Evolutionary conservation across 495 filamentous ascomycete species (phyloP), one percentile per base, ranked within the genome.

Genomic region (Penicillium ochrochloron): DNA sequence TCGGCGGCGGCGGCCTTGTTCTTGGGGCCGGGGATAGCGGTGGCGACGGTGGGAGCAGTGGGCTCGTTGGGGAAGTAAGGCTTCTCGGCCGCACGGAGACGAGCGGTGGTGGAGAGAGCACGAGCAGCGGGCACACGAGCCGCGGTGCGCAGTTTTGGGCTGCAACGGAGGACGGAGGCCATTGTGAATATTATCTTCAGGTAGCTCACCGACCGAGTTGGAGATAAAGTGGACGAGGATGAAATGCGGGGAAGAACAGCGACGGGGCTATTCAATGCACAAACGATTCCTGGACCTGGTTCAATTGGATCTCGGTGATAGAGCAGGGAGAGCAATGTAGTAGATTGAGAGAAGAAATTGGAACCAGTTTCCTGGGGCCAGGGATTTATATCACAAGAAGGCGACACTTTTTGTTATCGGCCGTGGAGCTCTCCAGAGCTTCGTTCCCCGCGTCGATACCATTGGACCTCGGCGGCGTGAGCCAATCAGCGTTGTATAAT

Each of bases 11-110:
- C 86, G 59, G 85, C 84, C 81, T 85, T 81, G 76, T 85, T 88
- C 79, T 88, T 83, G 52, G 94, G 93, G 3, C 94, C 95, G 15
- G 94, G 94, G 67, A 98, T 93, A 37, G 85, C 79, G 8, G 91
- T 96, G 75, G 85, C 86, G 64, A 97, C 76, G 12, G 78, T 81
- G 34, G 94, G 94, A 25, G 82, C 86, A 42, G 81, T 62, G n/a
- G 94, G 92, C 84, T 98, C 94, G 69, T 88, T 78, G 64, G 84
- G 75, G 76, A 90, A 88, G 81, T 84, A 91, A 27, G 85, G 77
- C 70, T 82, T 78, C 64, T 79, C 79, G n/a, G 79, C 73, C 5
- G 78, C 75, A 23, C 73, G 74, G 56, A 78, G 78, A 46, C 69
- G 67, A 29, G 78, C 74, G 35, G 79, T 78, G 50, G 80, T 81